These are phyloP conservation scores for Ailanthus altissimus DNA, from an alignment of 345 rosid species.

Conservation along the genomic window DNA sequence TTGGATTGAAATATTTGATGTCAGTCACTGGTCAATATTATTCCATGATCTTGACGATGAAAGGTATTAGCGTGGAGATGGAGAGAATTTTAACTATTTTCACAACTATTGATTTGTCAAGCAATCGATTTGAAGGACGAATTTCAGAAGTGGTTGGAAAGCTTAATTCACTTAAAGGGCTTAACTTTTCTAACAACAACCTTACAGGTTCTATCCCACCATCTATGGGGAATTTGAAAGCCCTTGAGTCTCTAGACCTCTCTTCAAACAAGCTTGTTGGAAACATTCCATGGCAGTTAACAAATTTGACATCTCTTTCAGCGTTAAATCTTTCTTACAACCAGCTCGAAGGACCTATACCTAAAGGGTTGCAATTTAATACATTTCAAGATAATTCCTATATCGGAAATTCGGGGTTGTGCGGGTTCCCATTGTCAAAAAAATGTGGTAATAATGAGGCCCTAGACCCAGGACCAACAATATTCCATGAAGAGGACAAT, in stretches of 20 bases:
- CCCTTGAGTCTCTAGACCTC: neutral
- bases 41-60: neutral
- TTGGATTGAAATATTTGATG: neutral
- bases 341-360: neutral
- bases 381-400: neutral
- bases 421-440: neutral
- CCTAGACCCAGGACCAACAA: neutral
- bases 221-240: neutral
- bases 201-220: neutral
- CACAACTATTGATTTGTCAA: constrained; percentile 20
- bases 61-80: constrained; percentile 3
- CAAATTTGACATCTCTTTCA: neutral
- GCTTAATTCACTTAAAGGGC: neutral
- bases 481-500: neutral
- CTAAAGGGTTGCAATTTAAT: neutral
- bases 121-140: constrained; percentile 16
- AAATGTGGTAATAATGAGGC: neutral
- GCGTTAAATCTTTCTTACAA: neutral
- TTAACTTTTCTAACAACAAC: constrained; percentile 18
- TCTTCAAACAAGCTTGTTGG: neutral
- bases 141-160: constrained; percentile 20
- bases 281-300: neutral
- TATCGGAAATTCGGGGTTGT: neutral
- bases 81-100: constrained; percentile 8
- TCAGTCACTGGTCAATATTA: neutral